Base-by-base conservation (phyloP, 2,329 filamentous ascomycete genomes). In the Sporothrix globosa region DNA sequence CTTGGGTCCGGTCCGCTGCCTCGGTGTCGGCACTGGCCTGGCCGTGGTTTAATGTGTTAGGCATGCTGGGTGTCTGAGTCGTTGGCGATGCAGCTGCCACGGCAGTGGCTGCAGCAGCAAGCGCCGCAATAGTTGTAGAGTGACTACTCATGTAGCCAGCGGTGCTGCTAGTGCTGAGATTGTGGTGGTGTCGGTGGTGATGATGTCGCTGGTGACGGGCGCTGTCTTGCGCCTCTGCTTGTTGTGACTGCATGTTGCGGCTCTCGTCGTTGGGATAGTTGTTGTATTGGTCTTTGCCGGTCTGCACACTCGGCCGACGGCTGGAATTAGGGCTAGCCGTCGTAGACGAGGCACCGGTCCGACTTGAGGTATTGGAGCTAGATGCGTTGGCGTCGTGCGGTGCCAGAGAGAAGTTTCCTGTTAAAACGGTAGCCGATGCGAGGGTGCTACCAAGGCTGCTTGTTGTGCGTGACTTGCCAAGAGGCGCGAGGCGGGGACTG, bases 351-450 rank as follows among this genome's bases (percentile, higher is more conserved):
- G 53, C 53, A 14, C 50, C 34, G 34, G 34, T 69, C 5, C 61
- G 21, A 19, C 58, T 61, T 6, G 67, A 61, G 1, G 30, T n/a
- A 39, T 27, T 27, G 54, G 24, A 48, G 53, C 21, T 63, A 14
- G 60, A 21, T 10, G 39, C 30, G 65, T 48, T 63, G 21, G 39
- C 6, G 30, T 44, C 52, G 50, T 50, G 30, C 4, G 65, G n/a
- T 17, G 69, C 61, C 17, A 70, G 60, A 2, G 66, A 69, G 4
- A 58, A 65, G 34, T 34, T 66, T 65, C 70, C 61, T 52, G 71
- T 78, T 75, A 14, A 75, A 77, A 30, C 71, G 72, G 34, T 75
- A 75, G 6, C 77, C 73, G 11, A 78, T 74, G 61, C 44, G 9
- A 39, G 53, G 41, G 66, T 19, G 9, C 52, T n/a, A n/a, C 46